Evolutionary conservation across 2,329 filamentous ascomycete species (phyloP), one percentile per base, ranked within the genome.

Genomic region (Neonectria ditissima): DNA sequence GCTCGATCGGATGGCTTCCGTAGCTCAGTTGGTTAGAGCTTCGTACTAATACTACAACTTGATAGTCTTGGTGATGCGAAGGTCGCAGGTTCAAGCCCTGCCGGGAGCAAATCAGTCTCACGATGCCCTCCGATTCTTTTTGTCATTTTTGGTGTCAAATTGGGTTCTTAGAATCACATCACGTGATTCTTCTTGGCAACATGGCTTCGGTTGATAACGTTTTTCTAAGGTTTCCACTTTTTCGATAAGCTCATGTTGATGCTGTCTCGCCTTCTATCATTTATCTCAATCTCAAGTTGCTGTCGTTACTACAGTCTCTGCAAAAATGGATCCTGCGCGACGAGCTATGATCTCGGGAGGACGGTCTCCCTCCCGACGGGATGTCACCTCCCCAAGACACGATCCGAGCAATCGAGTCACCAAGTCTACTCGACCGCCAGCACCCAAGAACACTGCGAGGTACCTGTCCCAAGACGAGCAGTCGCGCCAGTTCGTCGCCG

Each of bases 401-500:
- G 87, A 90, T 75, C 76, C 81, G 55, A 83, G 80, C 71, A 85
- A 77, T 59, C 86, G 88, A 70, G 82, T 90, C 70, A 83, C 84
- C 57, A 90, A 90, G 74, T 74, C 73, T 54, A 75, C 66, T 56
- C 70, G 72, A 20, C 65, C 73, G 34, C 73, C 73, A 58, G 63
- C 72, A 22, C 67, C 74, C 24, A 73, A 73, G 63, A 73, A 76
- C 55, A 67, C 73, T 37, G 72, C 78, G n/a, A 79, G 75, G 57
- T 87, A 85, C 71, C 80, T 92, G 65, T 91, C 91, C 62, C 88
- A 93, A 75, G 92, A 94, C 73, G 90, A 94, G 75, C 91, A 93
- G 75, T 91, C 90, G 69, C 85, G 89, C 26, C 87, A 91, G 75
- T 99, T 96, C 85, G 92, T 98, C 20, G 92, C 95, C 55, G 92